Evolutionary conservation across 768 basidiomycete species (phyloP), one percentile per base, ranked within the genome.

Genomic region (Terana coerulea): DNA sequence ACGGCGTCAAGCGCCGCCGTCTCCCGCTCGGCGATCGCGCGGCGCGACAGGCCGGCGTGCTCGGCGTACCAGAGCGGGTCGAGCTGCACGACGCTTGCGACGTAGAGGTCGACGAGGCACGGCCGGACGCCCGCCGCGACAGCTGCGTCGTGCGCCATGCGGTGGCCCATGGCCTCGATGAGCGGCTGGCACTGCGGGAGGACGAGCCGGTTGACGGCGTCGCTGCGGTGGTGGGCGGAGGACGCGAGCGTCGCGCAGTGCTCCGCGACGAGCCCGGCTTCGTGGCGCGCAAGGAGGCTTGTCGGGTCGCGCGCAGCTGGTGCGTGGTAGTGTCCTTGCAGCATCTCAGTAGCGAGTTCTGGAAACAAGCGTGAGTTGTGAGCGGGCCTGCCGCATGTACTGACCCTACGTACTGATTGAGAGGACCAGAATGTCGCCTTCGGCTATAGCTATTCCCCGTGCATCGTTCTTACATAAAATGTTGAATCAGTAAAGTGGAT

Each of bases 291-390:
- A 5, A 84, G 74, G 25, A 82, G 69, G 3, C 80, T 78, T 49
- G 78, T 72, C 1, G 66, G 65, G 45, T 66, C 35, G 14, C 63
- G 65, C 3, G 79, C 61, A 30, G 73, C 69, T 19, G 83, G 80
- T 12, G 84, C 61, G 17, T 49, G 54, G 59, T 81, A 83, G 28
- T 80, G 77, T 15, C 70, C 67, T 33, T 79, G 76, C 12, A 87
- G 70, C 39, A 86, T 61, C 62, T 86, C 84, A 17, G 81, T 65
- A 67, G 70, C 79, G 75, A 62, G 81, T 56, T 53, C 83, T 86
- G 59, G 2, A 25, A 15, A 31, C 2, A 33, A n/a, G n/a, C n/a
- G n/a, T n/a, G n/a, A n/a, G n/a, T 25, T 34, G 4, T 25, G 5
- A 45, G 21, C 4, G n/a, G n/a, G n/a, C n/a, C n/a, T n/a, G n/a